Evolutionary conservation across 805 yeast species (phyloP), one percentile per base, ranked within the genome.

Genomic region (Saccharomycopsis selenospora): DNA sequence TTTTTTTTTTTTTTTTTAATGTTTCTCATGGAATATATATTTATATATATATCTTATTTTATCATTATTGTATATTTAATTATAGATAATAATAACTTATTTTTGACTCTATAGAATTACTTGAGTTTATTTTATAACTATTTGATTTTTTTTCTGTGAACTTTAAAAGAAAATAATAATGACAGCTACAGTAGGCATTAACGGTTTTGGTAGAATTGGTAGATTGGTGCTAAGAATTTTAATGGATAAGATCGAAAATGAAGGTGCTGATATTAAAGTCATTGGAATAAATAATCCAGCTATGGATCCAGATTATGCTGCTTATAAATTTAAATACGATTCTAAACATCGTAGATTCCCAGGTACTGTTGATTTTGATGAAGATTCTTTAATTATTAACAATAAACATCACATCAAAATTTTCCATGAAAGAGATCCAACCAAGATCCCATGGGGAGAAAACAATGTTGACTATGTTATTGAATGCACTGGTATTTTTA

Each of bases 321-420:
- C 95, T 56, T 87, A 87, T 79, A 80, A 87, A 88, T 86, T 87
- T 85, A 88, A 87, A 77, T 87, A 86, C 73, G 96, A 87, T 72
- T 85, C 95, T 54, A 87, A 95, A 58, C 96, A 87, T 76, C 95
- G 95, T 64, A 75, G 73, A 66, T 88, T 69, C 82, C 69, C 73
- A 64, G 96, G 96, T 64, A 79, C 73, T 53, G 95, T 87, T 50
- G 64, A 64, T 29, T 64, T 69, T 57, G 77, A 77, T 57, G 87
- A 72, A 55, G 75, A 72, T 61, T 61, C 68, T 64, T 69, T 87
- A 55, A 67, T 82, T 69, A 78, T 87, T 66, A 77, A 82, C 66
- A 91, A 88, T 61, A 42, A 44, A 8, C 61, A 66, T 44, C 54
- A 60, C 51, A 70, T 71, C 61, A 58, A 65, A 57, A 79, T 77